Conservation (phyloP, 352 stramenopile genomes). For the Phytophthora macrochlamydospora region DNA sequence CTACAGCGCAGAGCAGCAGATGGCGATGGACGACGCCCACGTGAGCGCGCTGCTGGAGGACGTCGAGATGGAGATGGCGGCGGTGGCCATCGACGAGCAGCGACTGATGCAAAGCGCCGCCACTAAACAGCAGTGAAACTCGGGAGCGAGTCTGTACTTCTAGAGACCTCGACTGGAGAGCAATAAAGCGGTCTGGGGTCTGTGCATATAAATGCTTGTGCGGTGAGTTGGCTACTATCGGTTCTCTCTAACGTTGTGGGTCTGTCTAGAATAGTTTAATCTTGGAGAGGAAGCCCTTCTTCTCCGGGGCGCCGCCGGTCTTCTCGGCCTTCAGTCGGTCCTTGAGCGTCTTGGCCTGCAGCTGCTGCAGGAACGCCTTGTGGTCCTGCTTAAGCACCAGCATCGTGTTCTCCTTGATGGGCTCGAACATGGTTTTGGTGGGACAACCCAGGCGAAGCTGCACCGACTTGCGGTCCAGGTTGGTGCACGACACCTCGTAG, state of each 20-base stretch:
- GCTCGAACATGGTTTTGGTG: slow-evolving; percentile 83
- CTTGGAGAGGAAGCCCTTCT: slow-evolving; percentile 74
- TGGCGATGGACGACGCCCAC: slow-evolving; percentile 40
- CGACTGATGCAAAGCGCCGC: slow-evolving; percentile 32
- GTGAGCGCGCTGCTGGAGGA: slow-evolving; percentile 62
- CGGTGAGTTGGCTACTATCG: slow-evolving; percentile 6
- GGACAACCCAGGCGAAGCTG: slow-evolving; percentile 81
- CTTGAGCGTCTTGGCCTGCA: slow-evolving; percentile 77
- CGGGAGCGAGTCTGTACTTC: slow-evolving; percentile 20
- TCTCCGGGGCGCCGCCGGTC: slow-evolving; percentile 35
- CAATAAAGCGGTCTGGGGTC: slow-evolving; percentile 28
- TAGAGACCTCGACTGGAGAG: slow-evolving; percentile 17
- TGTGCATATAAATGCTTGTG: slow-evolving; percentile 14
- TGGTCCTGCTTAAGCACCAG: slow-evolving; percentile 86
- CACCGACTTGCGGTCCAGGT: slow-evolving; percentile 81
- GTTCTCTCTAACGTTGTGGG: not conserved
- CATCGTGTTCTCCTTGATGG: slow-evolving; percentile 88
- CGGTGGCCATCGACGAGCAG: slow-evolving; percentile 55
- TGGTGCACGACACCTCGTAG: slow-evolving; percentile 85
- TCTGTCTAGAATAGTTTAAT: slow-evolving; percentile 64
- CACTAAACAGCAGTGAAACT: slow-evolving; percentile 16
- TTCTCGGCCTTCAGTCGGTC: slow-evolving; percentile 77
- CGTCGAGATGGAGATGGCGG: slow-evolving; percentile 74
- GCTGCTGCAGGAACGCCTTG: slow-evolving; percentile 75
- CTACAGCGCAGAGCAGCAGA: slow-evolving; percentile 30